phyloP scores from a whole-genome alignment of 495 filamentous ascomycete genomes.

The Neurospora sp. region DNA sequence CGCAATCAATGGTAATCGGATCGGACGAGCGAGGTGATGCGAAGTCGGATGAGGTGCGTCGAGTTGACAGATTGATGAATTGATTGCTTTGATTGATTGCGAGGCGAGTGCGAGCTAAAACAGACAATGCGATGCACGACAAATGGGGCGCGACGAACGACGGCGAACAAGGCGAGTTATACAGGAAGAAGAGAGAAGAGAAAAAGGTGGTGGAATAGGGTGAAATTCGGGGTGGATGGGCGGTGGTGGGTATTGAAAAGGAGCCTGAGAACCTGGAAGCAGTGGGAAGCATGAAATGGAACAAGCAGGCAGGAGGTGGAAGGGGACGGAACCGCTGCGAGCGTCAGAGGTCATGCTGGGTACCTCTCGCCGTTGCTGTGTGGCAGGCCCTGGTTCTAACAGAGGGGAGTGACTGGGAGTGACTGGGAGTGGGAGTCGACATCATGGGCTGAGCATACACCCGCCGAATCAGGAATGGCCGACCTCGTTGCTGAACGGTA shows the following conservation, averaged over 20 bases:
- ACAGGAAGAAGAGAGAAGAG: conserved; percentile 16
- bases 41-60: background rate
- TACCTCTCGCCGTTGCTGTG: background rate
- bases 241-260: conserved; percentile 18
- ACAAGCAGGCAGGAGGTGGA: conserved; percentile 22
- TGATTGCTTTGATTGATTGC: background rate
- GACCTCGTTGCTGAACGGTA: background rate
- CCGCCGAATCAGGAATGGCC: background rate
- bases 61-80: background rate
- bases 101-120: conserved; percentile 2
- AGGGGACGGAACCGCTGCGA: conserved; percentile 23
- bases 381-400: background rate
- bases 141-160: conserved; percentile 13
- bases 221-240: conserved; percentile 9
- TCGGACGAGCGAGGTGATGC: background rate
- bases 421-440: background rate
- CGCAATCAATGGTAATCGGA: background rate
- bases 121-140: conserved; percentile 15
- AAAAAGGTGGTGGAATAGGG: conserved; percentile 16
- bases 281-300: conserved; percentile 13
- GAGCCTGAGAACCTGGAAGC: conserved; percentile 9
- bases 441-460: background rate
- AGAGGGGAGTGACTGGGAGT: background rate
- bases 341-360: conserved; percentile 1
- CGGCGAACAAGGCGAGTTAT: conserved; percentile 24